Percentiles rank a stretch among this genome's conserved stretches.
Evolutionary conservation across 108 stramenopile genomes (phyloP).

Genomic region (Mayamaea pseudoterrestris): DNA sequence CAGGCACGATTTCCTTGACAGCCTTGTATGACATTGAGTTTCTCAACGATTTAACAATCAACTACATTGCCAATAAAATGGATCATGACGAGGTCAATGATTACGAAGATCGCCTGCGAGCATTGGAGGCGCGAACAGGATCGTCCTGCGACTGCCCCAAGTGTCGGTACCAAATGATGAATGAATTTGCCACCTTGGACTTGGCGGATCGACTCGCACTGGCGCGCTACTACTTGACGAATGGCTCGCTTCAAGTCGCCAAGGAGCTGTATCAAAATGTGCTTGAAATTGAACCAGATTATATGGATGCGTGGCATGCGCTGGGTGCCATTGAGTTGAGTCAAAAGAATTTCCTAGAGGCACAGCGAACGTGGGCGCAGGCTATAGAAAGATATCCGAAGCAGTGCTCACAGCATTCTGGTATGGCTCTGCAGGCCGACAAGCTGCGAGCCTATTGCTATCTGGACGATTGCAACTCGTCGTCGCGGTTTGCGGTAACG

Average conservation of each 20-base stretch:
- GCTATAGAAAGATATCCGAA: slow-evolving; percentile 13
- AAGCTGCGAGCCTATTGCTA: slow-evolving; percentile 9
- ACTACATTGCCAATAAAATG: too few species aligned
- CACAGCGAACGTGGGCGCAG: slow-evolving; percentile 55
- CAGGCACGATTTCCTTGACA: too few species aligned
- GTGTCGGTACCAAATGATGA: slow-evolving; percentile 9
- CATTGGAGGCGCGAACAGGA: background rate
- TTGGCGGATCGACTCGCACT: background rate
- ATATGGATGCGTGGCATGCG: slow-evolving; percentile 33
- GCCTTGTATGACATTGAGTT: background rate
- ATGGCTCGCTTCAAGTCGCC: slow-evolving; percentile 15
- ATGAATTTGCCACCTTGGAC: background rate
- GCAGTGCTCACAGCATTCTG: slow-evolving; percentile 20
- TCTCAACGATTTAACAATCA: too few species aligned
- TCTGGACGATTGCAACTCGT: too few species aligned
- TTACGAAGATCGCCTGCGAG: background rate
- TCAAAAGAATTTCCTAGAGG: slow-evolving; percentile 31
- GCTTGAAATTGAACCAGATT: slow-evolving; percentile 11
- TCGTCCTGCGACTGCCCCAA: background rate
- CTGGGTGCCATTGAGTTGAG: slow-evolving; percentile 32
- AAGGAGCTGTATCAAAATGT: slow-evolving; percentile 30
- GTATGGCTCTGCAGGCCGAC: slow-evolving; percentile 35
- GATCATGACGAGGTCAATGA: too few species aligned
- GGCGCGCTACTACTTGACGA: background rate
- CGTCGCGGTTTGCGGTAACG: background rate